A percentile compares a stretch with the other conserved stretches of the same genome.
These are phyloP conservation scores for Rhizopogon vulgaris DNA, from an alignment of 768 basidiomycete genomes.

Conservation along the genomic window DNA sequence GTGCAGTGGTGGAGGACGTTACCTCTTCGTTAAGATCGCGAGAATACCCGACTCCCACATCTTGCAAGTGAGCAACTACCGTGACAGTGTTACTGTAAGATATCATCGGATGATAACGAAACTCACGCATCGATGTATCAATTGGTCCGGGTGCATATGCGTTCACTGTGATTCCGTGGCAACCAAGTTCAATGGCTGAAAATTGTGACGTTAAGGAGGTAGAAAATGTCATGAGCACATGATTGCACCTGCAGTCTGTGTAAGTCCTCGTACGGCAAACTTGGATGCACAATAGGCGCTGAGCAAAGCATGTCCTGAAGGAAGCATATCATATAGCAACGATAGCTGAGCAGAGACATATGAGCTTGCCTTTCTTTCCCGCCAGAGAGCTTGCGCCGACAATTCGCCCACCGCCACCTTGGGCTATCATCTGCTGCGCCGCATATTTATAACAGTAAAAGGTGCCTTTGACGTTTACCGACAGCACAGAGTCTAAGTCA, in stretches of 20 bases:
- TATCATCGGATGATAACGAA: neutral
- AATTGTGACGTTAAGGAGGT: neutral
- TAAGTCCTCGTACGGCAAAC: slow-evolving; percentile 38
- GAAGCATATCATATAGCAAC: neutral
- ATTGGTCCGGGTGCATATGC: slow-evolving; percentile 29
- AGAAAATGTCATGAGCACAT: neutral
- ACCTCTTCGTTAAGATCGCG: slow-evolving; percentile 13
- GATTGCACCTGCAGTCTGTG: slow-evolving; percentile 25
- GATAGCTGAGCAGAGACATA: neutral
- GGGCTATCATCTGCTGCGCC: slow-evolving; percentile 38
- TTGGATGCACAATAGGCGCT: slow-evolving; percentile 32
- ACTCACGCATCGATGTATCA: slow-evolving; percentile 24
- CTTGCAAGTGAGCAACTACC: slow-evolving; percentile 15
- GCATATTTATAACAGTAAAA: slow-evolving; percentile 39
- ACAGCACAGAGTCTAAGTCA: slow-evolving; percentile 27
- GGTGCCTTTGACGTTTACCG: slow-evolving; percentile 34
- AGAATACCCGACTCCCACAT: slow-evolving; percentile 6
- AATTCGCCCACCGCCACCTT: slow-evolving; percentile 36
- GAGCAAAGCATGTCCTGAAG: slow-evolving; percentile 23
- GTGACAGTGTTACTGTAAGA: neutral
- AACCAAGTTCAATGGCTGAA: slow-evolving; percentile 27
- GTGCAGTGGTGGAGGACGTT: neutral
- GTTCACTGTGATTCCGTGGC: slow-evolving; percentile 27
- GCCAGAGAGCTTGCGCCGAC: slow-evolving; percentile 33
- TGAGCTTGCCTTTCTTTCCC: slow-evolving; percentile 23